Evolutionary conservation across 805 yeast genomes (phyloP).

Genomic region (Kodamaea jinghongensis): DNA sequence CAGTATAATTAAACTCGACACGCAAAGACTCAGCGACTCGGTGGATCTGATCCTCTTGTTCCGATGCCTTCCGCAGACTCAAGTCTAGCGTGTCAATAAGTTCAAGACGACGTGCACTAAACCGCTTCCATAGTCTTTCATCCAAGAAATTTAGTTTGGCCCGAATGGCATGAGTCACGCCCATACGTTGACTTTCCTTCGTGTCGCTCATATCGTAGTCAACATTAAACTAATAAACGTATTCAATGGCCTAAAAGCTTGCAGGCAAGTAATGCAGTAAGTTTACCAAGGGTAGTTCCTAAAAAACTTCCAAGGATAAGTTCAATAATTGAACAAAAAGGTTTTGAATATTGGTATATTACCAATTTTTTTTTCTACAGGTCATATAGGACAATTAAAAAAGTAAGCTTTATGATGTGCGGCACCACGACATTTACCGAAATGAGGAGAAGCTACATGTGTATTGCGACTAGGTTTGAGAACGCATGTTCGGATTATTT

Average conservation of each 20-base stretch:
- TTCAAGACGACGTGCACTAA: constrained; percentile 86
- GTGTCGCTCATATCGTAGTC: constrained; percentile 13
- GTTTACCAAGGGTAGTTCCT: no score
- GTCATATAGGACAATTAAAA: no score
- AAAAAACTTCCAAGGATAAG: no score
- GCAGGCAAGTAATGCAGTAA: background rate
- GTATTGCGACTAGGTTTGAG: no score
- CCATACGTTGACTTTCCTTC: constrained; percentile 30
- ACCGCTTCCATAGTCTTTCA: constrained; percentile 82
- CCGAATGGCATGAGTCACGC: constrained; percentile 59
- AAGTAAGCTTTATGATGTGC: no score
- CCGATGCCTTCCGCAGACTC: constrained; percentile 77
- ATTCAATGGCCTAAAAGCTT: background rate
- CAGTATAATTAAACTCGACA: constrained; percentile 71
- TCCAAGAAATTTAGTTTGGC: constrained; percentile 70
- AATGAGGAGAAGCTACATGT: no score
- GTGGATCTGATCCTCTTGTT: constrained; percentile 80
- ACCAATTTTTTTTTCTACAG: no score
- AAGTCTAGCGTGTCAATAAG: constrained; percentile 73
- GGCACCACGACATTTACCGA: no score
- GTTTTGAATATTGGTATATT: no score
- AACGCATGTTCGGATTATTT: no score
- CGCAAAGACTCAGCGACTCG: constrained; percentile 76
- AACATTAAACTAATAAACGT: background rate
- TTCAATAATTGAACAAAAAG: no score